phyloP scores from a whole-genome alignment of 1,284 basidiomycete genomes.

The Mrakiaceae sp. region DNA sequence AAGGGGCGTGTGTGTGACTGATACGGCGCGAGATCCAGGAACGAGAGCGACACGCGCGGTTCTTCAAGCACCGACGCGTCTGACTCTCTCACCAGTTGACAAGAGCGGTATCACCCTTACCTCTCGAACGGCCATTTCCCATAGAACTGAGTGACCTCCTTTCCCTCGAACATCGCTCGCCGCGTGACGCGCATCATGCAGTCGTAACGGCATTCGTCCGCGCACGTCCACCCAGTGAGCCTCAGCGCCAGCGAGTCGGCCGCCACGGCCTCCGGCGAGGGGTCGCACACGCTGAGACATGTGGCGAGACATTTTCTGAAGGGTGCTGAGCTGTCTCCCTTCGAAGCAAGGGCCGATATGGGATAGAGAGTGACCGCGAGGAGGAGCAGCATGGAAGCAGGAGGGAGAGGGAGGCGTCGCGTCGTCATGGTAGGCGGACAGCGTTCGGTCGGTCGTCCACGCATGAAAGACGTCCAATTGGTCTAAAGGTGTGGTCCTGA shows the following conservation, averaged over 20 bases:
- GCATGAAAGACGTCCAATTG: too few relatives aligned
- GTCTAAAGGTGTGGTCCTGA: too few relatives aligned
- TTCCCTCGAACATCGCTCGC: slow-evolving; percentile 22
- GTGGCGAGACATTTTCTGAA: slow-evolving; percentile 46
- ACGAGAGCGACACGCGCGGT: neutral
- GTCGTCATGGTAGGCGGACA: too few relatives aligned
- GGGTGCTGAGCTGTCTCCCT: slow-evolving; percentile 48
- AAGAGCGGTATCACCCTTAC: neutral
- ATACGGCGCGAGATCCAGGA: neutral
- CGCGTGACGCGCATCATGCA: slow-evolving; percentile 53
- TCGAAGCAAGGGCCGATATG: slow-evolving; percentile 34
- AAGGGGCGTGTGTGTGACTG: neutral
- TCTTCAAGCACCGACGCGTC: too few relatives aligned
- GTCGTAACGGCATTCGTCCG: slow-evolving; percentile 73
- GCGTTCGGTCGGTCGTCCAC: too few relatives aligned
- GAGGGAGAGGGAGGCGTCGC: slow-evolving; percentile 7
- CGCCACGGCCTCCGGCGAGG: slow-evolving; percentile 36
- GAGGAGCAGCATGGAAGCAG: slow-evolving; percentile 15
- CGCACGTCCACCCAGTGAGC: slow-evolving; percentile 54
- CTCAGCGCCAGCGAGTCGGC: slow-evolving; percentile 40
- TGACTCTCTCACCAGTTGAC: too few relatives aligned
- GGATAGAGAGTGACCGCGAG: neutral
- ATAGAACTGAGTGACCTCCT: slow-evolving; percentile 61
- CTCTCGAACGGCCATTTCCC: slow-evolving; percentile 95
- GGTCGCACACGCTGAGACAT: slow-evolving; percentile 33